Evolutionary conservation across 2,329 filamentous ascomycete species (phyloP).

Genomic region (Colletotrichum eleusines): DNA sequence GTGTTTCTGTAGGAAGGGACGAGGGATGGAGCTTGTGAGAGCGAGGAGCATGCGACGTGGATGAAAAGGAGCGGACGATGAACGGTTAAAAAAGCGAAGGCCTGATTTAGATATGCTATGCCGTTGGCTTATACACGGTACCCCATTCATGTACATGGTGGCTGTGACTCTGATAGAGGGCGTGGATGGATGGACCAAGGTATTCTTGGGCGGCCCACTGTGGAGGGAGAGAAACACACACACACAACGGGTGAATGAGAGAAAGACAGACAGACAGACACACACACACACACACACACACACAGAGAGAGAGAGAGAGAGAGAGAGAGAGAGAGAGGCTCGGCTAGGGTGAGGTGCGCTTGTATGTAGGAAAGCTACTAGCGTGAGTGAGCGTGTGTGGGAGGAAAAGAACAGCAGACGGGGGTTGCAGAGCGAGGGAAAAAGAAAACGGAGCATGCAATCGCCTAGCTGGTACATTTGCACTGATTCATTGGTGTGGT

Average conservation of each 20-base stretch:
- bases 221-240: constrained; percentile 19
- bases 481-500: constrained; percentile 50
- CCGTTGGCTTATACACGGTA: constrained; percentile 37
- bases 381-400: constrained; percentile 19
- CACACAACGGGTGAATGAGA: not conserved
- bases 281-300: not conserved
- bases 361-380: constrained; percentile 27
- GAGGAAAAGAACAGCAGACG: constrained; percentile 24
- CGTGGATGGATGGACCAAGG: constrained; percentile 25
- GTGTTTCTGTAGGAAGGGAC: constrained; percentile 41
- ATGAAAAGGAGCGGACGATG: constrained; percentile 39
- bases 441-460: constrained; percentile 36
- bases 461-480: constrained; percentile 44
- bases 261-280: constrained; percentile 2
- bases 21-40: constrained; percentile 37
- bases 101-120: constrained; percentile 40
- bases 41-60: constrained; percentile 34
- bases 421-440: constrained; percentile 20
- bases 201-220: constrained; percentile 26
- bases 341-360: constrained; percentile 32
- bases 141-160: constrained; percentile 32
- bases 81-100: constrained; percentile 38
- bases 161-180: constrained; percentile 35
- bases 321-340: constrained; percentile 19
- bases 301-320: constrained; percentile 9